Percentiles rank a stretch among this genome's conserved stretches.
These are phyloP conservation scores for Fulvia fulva DNA, from an alignment of 2,329 filamentous ascomycete genomes.

Conservation along the genomic window DNA sequence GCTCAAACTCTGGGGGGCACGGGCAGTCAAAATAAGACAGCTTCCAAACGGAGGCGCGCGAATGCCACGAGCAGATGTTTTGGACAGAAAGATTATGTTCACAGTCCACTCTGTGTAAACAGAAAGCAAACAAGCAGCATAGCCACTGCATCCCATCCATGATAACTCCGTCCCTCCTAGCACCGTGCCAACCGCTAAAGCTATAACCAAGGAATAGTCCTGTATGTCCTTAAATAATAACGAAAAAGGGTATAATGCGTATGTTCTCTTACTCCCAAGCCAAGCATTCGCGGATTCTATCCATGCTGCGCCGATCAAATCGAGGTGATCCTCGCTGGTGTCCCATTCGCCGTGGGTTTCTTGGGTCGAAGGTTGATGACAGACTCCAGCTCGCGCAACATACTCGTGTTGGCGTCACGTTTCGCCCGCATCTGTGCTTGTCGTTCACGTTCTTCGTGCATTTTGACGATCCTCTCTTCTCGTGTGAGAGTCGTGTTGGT, in stretches of 20 bases:
- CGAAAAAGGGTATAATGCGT: not conserved
- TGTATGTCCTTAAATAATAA: not conserved
- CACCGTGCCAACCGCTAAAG: not conserved
- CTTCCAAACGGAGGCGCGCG: not conserved
- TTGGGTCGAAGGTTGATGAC: conserved; percentile 56
- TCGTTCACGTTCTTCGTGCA: conserved; percentile 78
- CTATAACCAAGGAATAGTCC: not conserved
- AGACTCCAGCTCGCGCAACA: conserved; percentile 89
- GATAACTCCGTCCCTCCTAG: not conserved
- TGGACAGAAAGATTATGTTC: not conserved
- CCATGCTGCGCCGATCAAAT: not conserved
- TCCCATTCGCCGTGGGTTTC: conserved; percentile 11
- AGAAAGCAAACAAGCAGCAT: not conserved
- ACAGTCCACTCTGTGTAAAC: not conserved
- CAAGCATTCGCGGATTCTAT: not conserved
- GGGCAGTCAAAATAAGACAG: not conserved
- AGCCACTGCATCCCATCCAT: not conserved
- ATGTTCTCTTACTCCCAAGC: not conserved
- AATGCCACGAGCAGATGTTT: not conserved
- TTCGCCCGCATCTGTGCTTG: conserved; percentile 70
- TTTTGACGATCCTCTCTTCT: conserved; percentile 81
- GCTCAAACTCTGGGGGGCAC: not conserved
- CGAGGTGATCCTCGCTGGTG: conserved; percentile 5
- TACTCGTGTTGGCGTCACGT: conserved; percentile 75
- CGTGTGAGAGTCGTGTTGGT: conserved; percentile 63